Conservation (phyloP, 176 grass and related monocot genomes). For the Oryza coarctata region DNA sequence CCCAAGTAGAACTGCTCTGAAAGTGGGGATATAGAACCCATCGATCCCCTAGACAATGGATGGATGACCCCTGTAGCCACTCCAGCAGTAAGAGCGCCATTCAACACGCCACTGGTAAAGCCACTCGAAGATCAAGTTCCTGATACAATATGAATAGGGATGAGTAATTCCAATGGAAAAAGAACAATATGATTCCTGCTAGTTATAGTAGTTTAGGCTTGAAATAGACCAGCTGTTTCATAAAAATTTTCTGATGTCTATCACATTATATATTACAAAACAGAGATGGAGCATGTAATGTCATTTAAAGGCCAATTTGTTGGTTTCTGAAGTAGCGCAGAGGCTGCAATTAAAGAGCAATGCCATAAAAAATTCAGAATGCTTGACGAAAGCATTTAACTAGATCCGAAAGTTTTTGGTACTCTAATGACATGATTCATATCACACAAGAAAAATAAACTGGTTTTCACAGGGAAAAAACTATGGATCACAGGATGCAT, state of each 20-base stretch:
- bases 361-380: background rate
- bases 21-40: constrained; percentile 45
- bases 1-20: constrained; percentile 78
- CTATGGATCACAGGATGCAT: background rate
- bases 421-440: background rate
- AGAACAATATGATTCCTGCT: background rate
- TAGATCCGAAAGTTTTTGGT: background rate
- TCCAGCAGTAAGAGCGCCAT: constrained; percentile 76
- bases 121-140: constrained; percentile 87
- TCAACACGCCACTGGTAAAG: constrained; percentile 72
- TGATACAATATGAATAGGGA: constrained; percentile 39
- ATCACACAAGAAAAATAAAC: background rate
- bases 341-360: background rate
- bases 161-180: background rate
- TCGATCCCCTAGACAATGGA: constrained; percentile 58
- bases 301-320: background rate
- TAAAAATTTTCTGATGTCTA: background rate
- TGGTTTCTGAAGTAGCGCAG: background rate
- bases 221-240: constrained; percentile 12
- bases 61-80: constrained; percentile 59
- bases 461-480: background rate
- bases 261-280: constrained; percentile 29
- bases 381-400: background rate
- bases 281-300: background rate
- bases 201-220: constrained; percentile 12